Evolutionary conservation across 2,329 filamentous ascomycete species (phyloP).

Genomic region (Cytospora mali): DNA sequence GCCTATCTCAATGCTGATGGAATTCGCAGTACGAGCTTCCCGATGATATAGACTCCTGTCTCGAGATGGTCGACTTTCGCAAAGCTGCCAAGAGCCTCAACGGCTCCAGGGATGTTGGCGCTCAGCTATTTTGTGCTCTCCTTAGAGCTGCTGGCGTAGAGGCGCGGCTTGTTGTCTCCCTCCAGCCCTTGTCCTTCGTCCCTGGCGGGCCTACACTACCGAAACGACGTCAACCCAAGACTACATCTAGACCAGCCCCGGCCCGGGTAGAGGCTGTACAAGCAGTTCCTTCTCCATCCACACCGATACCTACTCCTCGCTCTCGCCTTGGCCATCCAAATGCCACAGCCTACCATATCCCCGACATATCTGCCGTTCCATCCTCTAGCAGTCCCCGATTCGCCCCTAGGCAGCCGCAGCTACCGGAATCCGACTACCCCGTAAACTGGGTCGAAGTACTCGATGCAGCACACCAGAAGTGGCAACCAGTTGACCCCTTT

Average conservation of each 20-base stretch:
- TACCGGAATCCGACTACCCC: slow-evolving; percentile 74
- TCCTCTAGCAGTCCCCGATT: slow-evolving; percentile 38
- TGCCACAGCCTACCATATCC: slow-evolving; percentile 56
- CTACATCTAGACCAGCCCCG: slow-evolving; percentile 33
- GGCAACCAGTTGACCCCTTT: slow-evolving; percentile 84
- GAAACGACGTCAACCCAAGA: slow-evolving; percentile 41
- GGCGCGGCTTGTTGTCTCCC: slow-evolving; percentile 82
- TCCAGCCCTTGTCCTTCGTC: slow-evolving; percentile 78
- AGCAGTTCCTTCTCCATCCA: slow-evolving; percentile 35
- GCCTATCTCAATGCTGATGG: slow-evolving; percentile 31
- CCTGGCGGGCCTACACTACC: slow-evolving; percentile 54
- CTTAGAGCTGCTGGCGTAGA: slow-evolving; percentile 82
- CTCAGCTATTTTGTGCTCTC: slow-evolving; percentile 87
- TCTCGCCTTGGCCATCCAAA: slow-evolving; percentile 57
- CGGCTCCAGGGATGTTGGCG: slow-evolving; percentile 87
- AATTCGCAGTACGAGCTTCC: slow-evolving; percentile 56
- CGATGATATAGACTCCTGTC: slow-evolving; percentile 65
- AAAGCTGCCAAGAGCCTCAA: slow-evolving; percentile 67
- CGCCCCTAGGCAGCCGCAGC: slow-evolving; percentile 39
- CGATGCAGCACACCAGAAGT: slow-evolving; percentile 83
- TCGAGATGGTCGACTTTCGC: slow-evolving; percentile 74
- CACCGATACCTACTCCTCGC: slow-evolving; percentile 42
- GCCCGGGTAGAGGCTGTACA: slow-evolving; percentile 6
- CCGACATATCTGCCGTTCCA: slow-evolving; percentile 44
- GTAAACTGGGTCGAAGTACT: slow-evolving; percentile 96